Evolutionary conservation across 106 monocot genomes (phyloP), one percentile per base, ranked within the genome.

Genomic region (Agapanthus africanus): DNA sequence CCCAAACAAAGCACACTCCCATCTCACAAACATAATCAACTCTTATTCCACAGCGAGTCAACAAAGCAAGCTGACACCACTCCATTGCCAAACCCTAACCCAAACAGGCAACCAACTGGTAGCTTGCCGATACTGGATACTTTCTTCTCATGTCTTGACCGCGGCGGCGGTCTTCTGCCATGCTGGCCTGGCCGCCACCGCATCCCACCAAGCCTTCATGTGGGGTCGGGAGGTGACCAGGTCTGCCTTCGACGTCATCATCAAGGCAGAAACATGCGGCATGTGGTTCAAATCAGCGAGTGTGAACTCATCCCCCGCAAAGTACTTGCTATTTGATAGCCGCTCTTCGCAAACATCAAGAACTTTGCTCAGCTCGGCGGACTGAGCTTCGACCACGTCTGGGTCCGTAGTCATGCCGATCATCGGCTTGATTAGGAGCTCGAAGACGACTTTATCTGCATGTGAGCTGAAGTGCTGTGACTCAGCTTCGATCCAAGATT

Each of bases 401-500:
- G 2, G 23, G 47, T 84, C 74, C 3, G 84, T 60, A 13, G 26
- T 26, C 11, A 47, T 47, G 7, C 73, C 73, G 59, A 70, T 13
- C 22, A 68, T 54, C 40, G 64, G 56, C 64, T 77, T 74, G 32
- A 84, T 2, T 1, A 46, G 14, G 16, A 32, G 30, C 57, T 84
- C 73, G 47, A 33, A 73, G 15, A 70, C 51, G 9, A 84, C 11
- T 11, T 23, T 22, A 5, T 54, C 54, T 11, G 61, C 59, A 11
- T 68, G 70, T 6, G 76, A 76, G 70, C 28, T 65, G 79, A 68
- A 84, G 9, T 77, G 72, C 69, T 79, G 79, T 4, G 84, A 49
- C 65, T 84, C 84, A 3, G 73, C 66, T 32, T 79, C 84, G 32
- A 84, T 72, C 84, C 84, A 83, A 11, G 76, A 52, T 22, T 68